Base-by-base conservation (phyloP, 1,284 basidiomycete genomes). In the Peniophora sp. region DNA sequence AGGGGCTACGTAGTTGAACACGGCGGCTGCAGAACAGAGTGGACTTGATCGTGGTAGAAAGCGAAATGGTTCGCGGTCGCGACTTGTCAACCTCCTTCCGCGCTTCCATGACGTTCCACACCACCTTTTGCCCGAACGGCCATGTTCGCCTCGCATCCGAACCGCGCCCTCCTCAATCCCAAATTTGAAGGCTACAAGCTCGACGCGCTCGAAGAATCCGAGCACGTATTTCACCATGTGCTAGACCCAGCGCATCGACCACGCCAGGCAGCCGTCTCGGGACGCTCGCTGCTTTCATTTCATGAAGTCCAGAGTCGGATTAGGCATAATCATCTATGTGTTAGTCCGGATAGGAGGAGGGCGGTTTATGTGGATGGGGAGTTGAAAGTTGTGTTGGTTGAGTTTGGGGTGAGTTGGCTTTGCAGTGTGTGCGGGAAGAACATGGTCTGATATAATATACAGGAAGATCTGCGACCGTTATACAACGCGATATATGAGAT, bases 171-270 rank as follows among this genome's bases (percentile, higher is more conserved):
- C 3, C 66, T 88, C n/a, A 92, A 92, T 58, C 80, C 86, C 2
- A 87, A 85, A 57, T 93, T 93, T 55, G 89, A 93, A 57, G 85
- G 86, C 1, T 93, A 93, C 67, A 89, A 81, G 61, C 74, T 93
- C 36, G 73, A 81, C 53, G 68, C 78, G 11, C 66, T 86, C 35
- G 63, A 71, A 8, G 79, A 83, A 57, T 77, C 82, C 24, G 67
- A 78, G 11, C 67, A 69, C 10, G 73, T 87, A 20, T 65, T 66
- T 16, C 73, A 76, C 23, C 76, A 75, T 62, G 63, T 64, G 16
- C 71, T 89, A 8, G 27, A 32, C 27, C 12, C 27, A 12, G 68
- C 70, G 22, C 72, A 76, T 62, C 73, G 69, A 52, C 70, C 72
- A 1, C 77, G 81, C 9, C 86, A 89, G 65, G 70, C 78, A 19